A percentile compares a stretch with the other conserved stretches of the same genome.
Conservation (phyloP, 2,329 filamentous ascomycete genomes). For the Raffaelea arxii region DNA sequence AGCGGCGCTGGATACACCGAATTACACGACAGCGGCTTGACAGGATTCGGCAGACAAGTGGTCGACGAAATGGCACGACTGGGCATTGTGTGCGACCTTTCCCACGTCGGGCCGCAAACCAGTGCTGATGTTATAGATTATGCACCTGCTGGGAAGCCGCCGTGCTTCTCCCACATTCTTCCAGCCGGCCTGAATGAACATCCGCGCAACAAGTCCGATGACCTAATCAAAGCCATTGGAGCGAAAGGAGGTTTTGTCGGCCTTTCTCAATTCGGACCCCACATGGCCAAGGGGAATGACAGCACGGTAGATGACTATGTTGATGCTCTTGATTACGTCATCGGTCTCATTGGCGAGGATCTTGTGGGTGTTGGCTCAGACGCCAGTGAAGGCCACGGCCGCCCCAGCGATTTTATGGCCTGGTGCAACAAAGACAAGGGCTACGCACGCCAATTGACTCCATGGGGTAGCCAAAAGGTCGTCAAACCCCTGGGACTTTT, state of each 20-base stretch:
- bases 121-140: constrained; percentile 24
- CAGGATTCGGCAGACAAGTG: constrained; percentile 24
- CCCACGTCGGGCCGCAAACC: constrained; percentile 24
- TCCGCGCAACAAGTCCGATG: constrained; percentile 27
- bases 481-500: constrained; percentile 27
- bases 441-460: constrained; percentile 25
- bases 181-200: constrained; percentile 25
- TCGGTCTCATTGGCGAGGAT: constrained; percentile 24
- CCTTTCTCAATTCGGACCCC: constrained; percentile 27
- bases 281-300: constrained; percentile 29
- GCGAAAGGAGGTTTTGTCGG: constrained; percentile 28
- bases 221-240: constrained; percentile 24
- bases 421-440: constrained; percentile 32
- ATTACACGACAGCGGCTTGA: constrained; percentile 24
- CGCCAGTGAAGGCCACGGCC: constrained; percentile 26
- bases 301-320: constrained; percentile 31
- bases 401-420: constrained; percentile 28
- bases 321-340: constrained; percentile 27
- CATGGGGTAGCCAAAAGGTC: constrained; percentile 29
- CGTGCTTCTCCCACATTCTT: constrained; percentile 28
- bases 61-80: constrained; percentile 24
- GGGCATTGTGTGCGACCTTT: constrained; percentile 25
- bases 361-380: constrained; percentile 27
- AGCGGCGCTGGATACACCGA: constrained; percentile 29
- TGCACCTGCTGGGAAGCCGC: constrained; percentile 22